These are phyloP conservation scores for Leptographium flavum DNA, from an alignment of 2,329 filamentous ascomycete species.

Conservation along the genomic window DNA sequence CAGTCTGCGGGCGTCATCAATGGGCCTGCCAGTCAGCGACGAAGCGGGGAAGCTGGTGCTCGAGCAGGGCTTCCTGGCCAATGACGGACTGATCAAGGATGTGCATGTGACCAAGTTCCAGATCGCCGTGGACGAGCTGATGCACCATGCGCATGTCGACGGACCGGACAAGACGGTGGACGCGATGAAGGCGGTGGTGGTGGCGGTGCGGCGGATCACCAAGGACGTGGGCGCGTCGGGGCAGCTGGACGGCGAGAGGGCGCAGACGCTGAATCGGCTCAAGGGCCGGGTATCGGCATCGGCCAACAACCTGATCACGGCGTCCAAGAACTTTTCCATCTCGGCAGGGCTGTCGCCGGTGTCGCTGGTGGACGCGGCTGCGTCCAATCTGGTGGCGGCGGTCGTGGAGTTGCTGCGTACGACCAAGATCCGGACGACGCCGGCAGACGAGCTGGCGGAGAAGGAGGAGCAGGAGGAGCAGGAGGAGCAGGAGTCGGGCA, in stretches of 20 bases:
- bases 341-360: slow-evolving; percentile 79
- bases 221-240: slow-evolving; percentile 55
- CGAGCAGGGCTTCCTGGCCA: slow-evolving; percentile 52
- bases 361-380: slow-evolving; percentile 85
- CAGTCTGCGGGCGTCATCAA: slow-evolving; percentile 65
- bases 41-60: slow-evolving; percentile 54
- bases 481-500: slow-evolving; percentile 40
- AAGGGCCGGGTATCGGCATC: slow-evolving; percentile 79
- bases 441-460: slow-evolving; percentile 60
- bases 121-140: slow-evolving; percentile 79
- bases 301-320: slow-evolving; percentile 90
- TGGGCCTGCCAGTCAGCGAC: slow-evolving; percentile 54
- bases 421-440: slow-evolving; percentile 71
- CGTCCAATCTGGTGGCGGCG: slow-evolving; percentile 74
- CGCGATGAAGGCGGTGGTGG: slow-evolving; percentile 74
- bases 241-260: slow-evolving; percentile 43
- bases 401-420: slow-evolving; percentile 73
- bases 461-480: slow-evolving; percentile 50
- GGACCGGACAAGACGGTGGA: slow-evolving; percentile 64
- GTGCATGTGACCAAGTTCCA: slow-evolving; percentile 92
- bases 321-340: slow-evolving; percentile 78
- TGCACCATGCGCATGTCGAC: slow-evolving; percentile 62
- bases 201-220: slow-evolving; percentile 70
- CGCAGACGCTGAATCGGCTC: slow-evolving; percentile 22
- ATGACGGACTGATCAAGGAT: slow-evolving; percentile 72